Evolutionary conservation across 2,329 filamentous ascomycete genomes (phyloP).

Genomic region (Colletotrichum tabaci): DNA sequence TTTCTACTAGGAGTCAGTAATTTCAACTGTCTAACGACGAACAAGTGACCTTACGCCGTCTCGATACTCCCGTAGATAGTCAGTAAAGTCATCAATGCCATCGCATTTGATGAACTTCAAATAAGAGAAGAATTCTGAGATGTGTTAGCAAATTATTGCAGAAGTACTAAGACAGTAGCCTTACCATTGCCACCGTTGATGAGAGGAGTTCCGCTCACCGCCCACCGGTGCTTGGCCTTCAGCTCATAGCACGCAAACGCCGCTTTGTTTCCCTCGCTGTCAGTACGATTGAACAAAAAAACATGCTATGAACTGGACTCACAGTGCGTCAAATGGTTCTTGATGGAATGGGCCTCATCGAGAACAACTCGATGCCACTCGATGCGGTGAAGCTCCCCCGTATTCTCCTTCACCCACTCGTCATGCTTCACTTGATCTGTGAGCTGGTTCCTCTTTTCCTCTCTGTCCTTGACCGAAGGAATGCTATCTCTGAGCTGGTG

Average conservation of each 20-base stretch:
- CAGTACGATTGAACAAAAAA: conserved; percentile 37
- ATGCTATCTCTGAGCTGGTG: conserved; percentile 45
- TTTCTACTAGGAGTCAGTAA: conserved; percentile 28
- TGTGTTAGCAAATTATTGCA: background rate
- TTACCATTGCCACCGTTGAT: conserved; percentile 52
- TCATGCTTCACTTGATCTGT: background rate
- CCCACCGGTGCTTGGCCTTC: conserved; percentile 52
- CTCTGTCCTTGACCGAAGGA: background rate
- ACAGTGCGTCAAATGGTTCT: conserved; percentile 3
- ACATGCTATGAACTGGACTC: background rate
- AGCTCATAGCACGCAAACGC: conserved; percentile 46
- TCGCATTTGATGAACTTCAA: conserved; percentile 51
- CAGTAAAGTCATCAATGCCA: background rate
- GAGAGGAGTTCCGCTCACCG: conserved; percentile 54
- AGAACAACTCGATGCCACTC: conserved; percentile 22
- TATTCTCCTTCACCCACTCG: background rate
- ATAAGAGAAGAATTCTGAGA: conserved; percentile 53
- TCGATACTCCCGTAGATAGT: conserved; percentile 44
- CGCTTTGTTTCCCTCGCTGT: conserved; percentile 17
- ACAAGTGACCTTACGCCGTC: background rate
- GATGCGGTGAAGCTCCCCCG: background rate
- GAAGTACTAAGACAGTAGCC: background rate
- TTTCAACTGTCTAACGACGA: background rate
- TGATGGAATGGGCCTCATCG: conserved; percentile 22
- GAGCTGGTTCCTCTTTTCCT: background rate